Percentiles rank a stretch among this genome's conserved stretches.
Conservation (phyloP, 345 rosid species). For the Dipteronia sinensis region DNA sequence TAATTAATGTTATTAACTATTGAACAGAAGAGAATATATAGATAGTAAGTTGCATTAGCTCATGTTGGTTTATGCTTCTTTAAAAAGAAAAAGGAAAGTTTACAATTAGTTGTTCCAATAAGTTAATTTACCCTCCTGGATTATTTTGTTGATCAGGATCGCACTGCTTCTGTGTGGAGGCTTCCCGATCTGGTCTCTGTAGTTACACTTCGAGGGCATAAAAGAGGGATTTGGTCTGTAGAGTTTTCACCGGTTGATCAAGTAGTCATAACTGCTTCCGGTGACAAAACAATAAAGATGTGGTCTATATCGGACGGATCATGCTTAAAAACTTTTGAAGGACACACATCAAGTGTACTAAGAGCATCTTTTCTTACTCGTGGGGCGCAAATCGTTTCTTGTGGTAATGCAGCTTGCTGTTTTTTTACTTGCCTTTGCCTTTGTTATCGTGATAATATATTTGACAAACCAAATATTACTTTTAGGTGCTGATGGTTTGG, state of each 20-base stretch:
- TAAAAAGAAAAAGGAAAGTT: neutral
- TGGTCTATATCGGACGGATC: constrained; percentile 95
- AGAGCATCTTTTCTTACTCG: constrained; percentile 86
- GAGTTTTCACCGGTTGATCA: constrained; percentile 97
- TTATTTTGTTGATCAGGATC: constrained; percentile 58
- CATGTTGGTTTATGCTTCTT: neutral
- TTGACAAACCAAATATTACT: constrained; percentile 17
- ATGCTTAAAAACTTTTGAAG: constrained; percentile 96
- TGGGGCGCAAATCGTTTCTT: constrained; percentile 89
- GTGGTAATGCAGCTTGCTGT: constrained; percentile 55
- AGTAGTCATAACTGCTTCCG: constrained; percentile 93
- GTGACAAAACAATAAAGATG: constrained; percentile 87
- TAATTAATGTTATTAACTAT: neutral
- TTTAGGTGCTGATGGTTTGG: constrained; percentile 93
- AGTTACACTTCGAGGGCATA: constrained; percentile 82
- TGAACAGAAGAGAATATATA: constrained; percentile 1
- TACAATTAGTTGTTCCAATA: neutral
- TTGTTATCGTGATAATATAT: constrained; percentile 13
- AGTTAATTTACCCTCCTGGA: constrained; percentile 10
- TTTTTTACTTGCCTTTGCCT: neutral
- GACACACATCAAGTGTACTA: constrained; percentile 88
- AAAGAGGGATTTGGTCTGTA: constrained; percentile 94
- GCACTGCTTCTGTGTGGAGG: constrained; percentile 92
- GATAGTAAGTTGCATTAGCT: neutral
- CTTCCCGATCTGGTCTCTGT: constrained; percentile 87